Percentiles rank a stretch among this genome's conserved stretches.
These are phyloP conservation scores for Aplosporella prunicola DNA, from an alignment of 2,329 filamentous ascomycete species.

Conservation along the genomic window DNA sequence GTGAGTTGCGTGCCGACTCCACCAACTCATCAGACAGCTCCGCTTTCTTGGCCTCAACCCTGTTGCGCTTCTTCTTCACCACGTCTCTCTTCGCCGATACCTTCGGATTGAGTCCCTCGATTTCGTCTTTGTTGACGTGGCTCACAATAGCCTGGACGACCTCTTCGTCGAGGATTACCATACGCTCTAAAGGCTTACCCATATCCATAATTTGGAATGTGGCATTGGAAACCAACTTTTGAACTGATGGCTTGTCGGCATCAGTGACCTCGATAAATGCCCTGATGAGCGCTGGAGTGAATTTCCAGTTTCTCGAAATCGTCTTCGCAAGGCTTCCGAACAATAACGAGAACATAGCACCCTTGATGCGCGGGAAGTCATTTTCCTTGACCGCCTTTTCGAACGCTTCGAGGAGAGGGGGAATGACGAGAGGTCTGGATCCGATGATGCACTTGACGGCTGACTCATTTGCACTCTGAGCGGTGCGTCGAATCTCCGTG, in stretches of 20 bases:
- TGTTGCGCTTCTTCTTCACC: slow-evolving; percentile 63
- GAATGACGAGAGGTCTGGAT: slow-evolving; percentile 79
- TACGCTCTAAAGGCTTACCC: slow-evolving; percentile 75
- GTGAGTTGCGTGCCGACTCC: slow-evolving; percentile 64
- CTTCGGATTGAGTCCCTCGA: slow-evolving; percentile 48
- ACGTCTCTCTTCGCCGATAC: slow-evolving; percentile 61
- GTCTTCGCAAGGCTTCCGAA: slow-evolving; percentile 85
- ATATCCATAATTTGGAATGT: slow-evolving; percentile 86
- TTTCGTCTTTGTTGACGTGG: slow-evolving; percentile 24
- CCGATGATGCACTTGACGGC: slow-evolving; percentile 87
- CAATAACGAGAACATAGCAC: slow-evolving; percentile 80
- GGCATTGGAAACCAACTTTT: slow-evolving; percentile 72
- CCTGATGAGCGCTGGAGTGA: slow-evolving; percentile 79
- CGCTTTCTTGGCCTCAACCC: slow-evolving; percentile 77
- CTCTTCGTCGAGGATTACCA: slow-evolving; percentile 69
- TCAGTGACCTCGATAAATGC: slow-evolving; percentile 82
- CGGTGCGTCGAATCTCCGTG: slow-evolving; percentile 88
- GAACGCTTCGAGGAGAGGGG: slow-evolving; percentile 70
- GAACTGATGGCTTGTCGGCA: slow-evolving; percentile 90
- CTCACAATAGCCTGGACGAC: slow-evolving; percentile 56
- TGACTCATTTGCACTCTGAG: slow-evolving; percentile 85
- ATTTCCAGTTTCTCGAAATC: slow-evolving; percentile 85
- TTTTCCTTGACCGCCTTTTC: slow-evolving; percentile 67
- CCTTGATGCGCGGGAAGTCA: slow-evolving; percentile 89
- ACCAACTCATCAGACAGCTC: slow-evolving; percentile 74